Conservation (phyloP, 2,329 filamentous ascomycete genomes). For the Stachybotrys chartarum region DNA sequence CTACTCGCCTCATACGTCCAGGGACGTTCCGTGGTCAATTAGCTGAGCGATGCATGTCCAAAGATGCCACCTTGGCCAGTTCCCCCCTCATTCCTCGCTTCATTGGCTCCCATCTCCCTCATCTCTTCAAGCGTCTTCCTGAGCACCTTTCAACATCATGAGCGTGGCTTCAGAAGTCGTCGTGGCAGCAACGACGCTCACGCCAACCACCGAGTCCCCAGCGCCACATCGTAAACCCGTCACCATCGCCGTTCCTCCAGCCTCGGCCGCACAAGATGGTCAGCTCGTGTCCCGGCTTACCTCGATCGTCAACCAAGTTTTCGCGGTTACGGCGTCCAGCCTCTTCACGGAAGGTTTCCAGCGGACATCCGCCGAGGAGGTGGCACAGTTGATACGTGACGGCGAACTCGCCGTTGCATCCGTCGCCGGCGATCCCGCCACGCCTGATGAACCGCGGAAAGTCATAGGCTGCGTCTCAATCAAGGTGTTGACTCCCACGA, state of each 20-base stretch:
- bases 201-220: background rate
- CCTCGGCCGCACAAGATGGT: conserved; percentile 10
- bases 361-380: conserved; percentile 13
- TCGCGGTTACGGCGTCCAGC: conserved; percentile 14
- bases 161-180: background rate
- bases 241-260: conserved; percentile 9
- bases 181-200: background rate
- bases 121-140: too few relatives aligned
- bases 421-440: background rate
- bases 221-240: background rate
- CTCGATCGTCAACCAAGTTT: conserved; percentile 18
- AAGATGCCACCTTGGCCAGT: too few relatives aligned
- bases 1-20: too few relatives aligned
- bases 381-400: conserved; percentile 11
- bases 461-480: conserved; percentile 19
- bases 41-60: too few relatives aligned
- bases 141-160: background rate
- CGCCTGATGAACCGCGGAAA: background rate
- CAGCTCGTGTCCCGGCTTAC: conserved; percentile 8
- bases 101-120: too few relatives aligned
- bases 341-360: conserved; percentile 18
- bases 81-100: too few relatives aligned
- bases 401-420: conserved; percentile 17
- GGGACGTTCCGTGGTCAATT: too few relatives aligned
- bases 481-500: conserved; percentile 9